phyloP scores from a whole-genome alignment of 192 early-diverging fungal genomes.

The Backusella australiensis region DNA sequence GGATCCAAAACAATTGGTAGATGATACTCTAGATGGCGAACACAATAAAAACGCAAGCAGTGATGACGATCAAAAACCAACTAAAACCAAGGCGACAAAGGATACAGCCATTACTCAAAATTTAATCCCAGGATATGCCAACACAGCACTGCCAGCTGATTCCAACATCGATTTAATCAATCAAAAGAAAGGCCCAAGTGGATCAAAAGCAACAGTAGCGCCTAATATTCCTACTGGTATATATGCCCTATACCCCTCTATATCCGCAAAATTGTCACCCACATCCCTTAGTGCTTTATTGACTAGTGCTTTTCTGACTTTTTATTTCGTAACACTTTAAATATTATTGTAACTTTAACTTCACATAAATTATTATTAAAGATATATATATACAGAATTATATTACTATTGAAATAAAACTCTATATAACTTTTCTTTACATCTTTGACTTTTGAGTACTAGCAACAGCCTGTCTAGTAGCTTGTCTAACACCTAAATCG shows the following conservation, averaged over 20 bases:
- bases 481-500: constrained; percentile 77
- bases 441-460: background rate
- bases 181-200: background rate
- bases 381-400: background rate
- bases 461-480: constrained; percentile 46
- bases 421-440: background rate
- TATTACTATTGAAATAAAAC: background rate
- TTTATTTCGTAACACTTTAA: background rate
- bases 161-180: background rate
- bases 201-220: background rate
- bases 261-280: background rate
- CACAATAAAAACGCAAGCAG: background rate
- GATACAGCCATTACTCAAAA: background rate
- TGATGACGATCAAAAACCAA: background rate
- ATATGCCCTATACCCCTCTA: constrained; percentile 1
- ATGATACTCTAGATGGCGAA: background rate
- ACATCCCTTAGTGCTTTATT: background rate
- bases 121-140: background rate
- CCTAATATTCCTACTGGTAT: constrained; percentile 8
- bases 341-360: background rate
- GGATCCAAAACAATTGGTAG: background rate
- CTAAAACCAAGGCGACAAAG: background rate
- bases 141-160: background rate
- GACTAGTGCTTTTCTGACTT: background rate
- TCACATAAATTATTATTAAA: background rate